A percentile compares a stretch with the other conserved stretches of the same genome.
These are phyloP conservation scores for Hibiscus tridactylites DNA, from an alignment of 345 rosid species.

Conservation along the genomic window DNA sequence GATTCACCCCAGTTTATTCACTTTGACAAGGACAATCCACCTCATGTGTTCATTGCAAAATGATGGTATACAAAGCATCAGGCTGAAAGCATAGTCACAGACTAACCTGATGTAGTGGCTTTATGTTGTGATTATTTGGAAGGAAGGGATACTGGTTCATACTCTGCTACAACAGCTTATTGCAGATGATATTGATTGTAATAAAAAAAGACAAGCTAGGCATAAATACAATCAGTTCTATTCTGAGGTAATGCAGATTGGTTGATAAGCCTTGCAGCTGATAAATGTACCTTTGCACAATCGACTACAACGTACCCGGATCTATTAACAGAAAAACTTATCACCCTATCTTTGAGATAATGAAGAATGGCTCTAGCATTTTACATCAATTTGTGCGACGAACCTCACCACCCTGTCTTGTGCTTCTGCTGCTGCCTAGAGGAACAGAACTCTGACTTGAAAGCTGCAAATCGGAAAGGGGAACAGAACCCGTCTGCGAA, in stretches of 20 bases:
- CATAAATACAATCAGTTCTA: conserved; percentile 22
- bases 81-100: not conserved
- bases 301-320: conserved; percentile 27
- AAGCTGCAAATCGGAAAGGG: conserved; percentile 62
- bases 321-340: conserved; percentile 21
- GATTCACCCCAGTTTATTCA: too few species aligned
- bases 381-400: conserved; percentile 56
- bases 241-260: conserved; percentile 18
- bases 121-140: conserved; percentile 21
- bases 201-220: not conserved
- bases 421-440: conserved; percentile 20
- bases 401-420: conserved; percentile 59
- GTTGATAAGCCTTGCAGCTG: conserved; percentile 14
- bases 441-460: conserved; percentile 64
- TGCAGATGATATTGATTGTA: conserved; percentile 1
- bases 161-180: conserved; percentile 24
- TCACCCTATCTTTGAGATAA: conserved; percentile 16
- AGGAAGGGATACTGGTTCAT: not conserved
- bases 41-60: not conserved
- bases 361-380: conserved; percentile 15
- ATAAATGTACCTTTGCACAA: conserved; percentile 25
- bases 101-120: conserved; percentile 12
- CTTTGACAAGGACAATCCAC: not conserved
- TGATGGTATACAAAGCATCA: not conserved
- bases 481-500: conserved; percentile 52